These are phyloP conservation scores for Cardamine chenopodiifolia DNA, from an alignment of 345 rosid species.

Conservation along the genomic window DNA sequence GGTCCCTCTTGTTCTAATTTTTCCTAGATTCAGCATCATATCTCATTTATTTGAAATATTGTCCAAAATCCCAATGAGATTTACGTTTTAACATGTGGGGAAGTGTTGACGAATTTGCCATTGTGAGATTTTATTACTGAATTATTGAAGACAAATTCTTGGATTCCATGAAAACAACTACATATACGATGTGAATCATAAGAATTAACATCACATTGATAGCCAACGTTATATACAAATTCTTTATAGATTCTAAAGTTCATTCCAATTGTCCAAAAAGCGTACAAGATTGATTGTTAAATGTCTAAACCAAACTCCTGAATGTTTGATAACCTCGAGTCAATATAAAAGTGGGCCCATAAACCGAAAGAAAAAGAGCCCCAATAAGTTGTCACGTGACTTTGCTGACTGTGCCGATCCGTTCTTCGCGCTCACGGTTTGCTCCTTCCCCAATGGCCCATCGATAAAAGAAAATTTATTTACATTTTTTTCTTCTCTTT, in stretches of 20 bases:
- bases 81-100: neutral
- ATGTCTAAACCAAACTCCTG: neutral
- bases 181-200: neutral
- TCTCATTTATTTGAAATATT: neutral
- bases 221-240: neutral
- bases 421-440: slow-evolving; percentile 41
- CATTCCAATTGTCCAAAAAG: neutral
- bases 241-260: neutral
- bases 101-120: neutral
- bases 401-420: slow-evolving; percentile 52
- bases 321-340: neutral
- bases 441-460: slow-evolving; percentile 23
- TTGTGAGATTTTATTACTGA: neutral
- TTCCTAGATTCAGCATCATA: neutral
- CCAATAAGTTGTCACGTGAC: slow-evolving; percentile 45
- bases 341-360: slow-evolving; percentile 31
- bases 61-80: neutral
- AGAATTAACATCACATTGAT: neutral
- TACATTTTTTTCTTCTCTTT: neutral
- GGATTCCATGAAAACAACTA: neutral
- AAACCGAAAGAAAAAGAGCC: slow-evolving; percentile 8
- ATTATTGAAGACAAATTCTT: neutral
- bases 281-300: neutral
- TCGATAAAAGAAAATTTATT: neutral
- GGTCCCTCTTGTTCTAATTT: neutral